Base-by-base conservation (phyloP, 1,284 basidiomycete genomes). In the Ceratobasidium sp. region DNA sequence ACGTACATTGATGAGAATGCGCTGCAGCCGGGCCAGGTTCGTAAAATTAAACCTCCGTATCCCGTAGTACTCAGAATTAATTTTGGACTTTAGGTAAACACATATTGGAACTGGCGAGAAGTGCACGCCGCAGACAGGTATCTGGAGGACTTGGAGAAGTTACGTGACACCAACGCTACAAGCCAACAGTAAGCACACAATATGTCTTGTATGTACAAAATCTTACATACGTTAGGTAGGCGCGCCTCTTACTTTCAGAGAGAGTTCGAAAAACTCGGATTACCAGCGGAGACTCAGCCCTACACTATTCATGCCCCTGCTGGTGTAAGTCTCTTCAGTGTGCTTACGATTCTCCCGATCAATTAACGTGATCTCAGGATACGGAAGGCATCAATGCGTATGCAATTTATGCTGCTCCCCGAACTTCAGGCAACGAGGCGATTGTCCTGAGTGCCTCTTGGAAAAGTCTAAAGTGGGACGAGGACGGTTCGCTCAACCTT, bases 1-100 rank as follows among this genome's bases (percentile, higher is more conserved):
- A 93, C 90, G 19, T 97, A 94, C 81, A 92, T 96, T 59, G 95
- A 97, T 81, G 96, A 98, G 84, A 97, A 98, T 82, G 96, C 97
- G 0, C 84, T 98, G 31, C 93, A 95, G 80, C 96, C 97, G 4
- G 91, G 89, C 2, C 94, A 96, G 85, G 95, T 95, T 78, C 72
- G 84, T 79, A 76, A 57, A 60, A 15, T 8, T 62, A 24, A 48
- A 31, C 29, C 45, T 63, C 6, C 31, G 29, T 51, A 22, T 6
- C 53, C 14, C 29, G 48, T 31, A 24, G 53, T 62, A 47, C 7
- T 48, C 15, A 47, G n/a, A 24, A 1, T 31, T 9, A 6, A 47
- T 19, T 27, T 36, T 19, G 19, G 47, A 71, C 62, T 29, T 24
- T 77, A 97, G 95, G 95, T 96, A 29, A 93, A 90, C 74, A 94